Conservation (phyloP, 495 filamentous ascomycete genomes). For the Penicillium verhagenii region DNA sequence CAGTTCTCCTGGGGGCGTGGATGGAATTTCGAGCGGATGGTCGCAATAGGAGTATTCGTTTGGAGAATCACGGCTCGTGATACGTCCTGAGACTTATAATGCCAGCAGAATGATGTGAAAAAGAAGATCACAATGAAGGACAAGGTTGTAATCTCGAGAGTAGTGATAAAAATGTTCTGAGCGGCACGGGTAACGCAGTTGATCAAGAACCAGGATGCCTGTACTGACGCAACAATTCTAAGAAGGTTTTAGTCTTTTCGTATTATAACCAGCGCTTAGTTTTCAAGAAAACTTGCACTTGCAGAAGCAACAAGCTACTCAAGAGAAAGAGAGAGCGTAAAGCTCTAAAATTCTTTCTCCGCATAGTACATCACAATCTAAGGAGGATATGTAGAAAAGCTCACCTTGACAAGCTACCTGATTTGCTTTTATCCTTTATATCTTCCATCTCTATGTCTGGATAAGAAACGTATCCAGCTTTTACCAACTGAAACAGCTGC, state of each 20-base stretch:
- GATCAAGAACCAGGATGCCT: slow-evolving; percentile 32
- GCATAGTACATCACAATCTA: too few species aligned
- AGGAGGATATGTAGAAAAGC: too few species aligned
- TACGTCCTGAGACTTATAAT: slow-evolving; percentile 39
- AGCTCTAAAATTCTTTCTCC: too few species aligned
- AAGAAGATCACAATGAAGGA: slow-evolving; percentile 40
- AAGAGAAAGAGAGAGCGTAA: too few species aligned
- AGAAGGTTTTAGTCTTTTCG: too few species aligned
- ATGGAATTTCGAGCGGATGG: neutral
- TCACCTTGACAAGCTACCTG: slow-evolving; percentile 28
- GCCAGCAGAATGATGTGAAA: slow-evolving; percentile 42
- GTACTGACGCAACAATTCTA: slow-evolving; percentile 13
- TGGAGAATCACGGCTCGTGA: slow-evolving; percentile 19
- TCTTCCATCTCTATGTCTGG: slow-evolving; percentile 25
- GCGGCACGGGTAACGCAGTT: slow-evolving; percentile 24
- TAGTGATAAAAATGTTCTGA: slow-evolving; percentile 27
- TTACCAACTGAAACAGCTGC: slow-evolving; percentile 3
- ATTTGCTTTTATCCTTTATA: slow-evolving; percentile 43
- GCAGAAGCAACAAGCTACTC: too few species aligned
- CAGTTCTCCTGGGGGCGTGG: neutral
- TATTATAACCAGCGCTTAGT: too few species aligned
- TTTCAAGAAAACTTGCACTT: too few species aligned
- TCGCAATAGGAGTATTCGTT: neutral
- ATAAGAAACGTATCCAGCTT: slow-evolving; percentile 10
- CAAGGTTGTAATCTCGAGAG: slow-evolving; percentile 42